Conservation (phyloP, 2,329 filamentous ascomycete species). For the Hawksworthiomyces lignivorus region DNA sequence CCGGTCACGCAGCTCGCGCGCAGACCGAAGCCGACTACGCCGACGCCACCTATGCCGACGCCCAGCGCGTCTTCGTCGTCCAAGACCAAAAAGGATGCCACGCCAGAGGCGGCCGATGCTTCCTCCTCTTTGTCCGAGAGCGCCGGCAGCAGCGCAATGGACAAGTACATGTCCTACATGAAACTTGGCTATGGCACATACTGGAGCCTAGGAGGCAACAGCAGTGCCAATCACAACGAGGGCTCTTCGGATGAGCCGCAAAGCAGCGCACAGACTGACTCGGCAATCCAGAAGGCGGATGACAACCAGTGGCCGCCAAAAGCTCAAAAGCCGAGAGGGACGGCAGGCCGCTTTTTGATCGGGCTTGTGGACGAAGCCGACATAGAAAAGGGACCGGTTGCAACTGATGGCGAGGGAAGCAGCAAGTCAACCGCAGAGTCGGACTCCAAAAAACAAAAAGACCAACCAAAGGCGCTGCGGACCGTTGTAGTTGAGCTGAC, state of each 20-base stretch:
- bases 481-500: no score
- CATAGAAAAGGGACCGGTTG: no score
- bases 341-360: conserved; percentile 51
- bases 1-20: conserved; percentile 17
- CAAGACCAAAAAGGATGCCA: conserved; percentile 6
- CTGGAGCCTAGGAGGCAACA: conserved; percentile 42
- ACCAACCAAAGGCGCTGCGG: no score
- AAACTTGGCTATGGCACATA: conserved; percentile 63
- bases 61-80: background rate
- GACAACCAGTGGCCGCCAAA: no score
- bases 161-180: conserved; percentile 55
- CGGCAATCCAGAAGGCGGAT: no score
- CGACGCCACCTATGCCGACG: background rate
- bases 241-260: no score
- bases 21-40: conserved; percentile 5
- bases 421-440: no score
- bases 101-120: background rate
- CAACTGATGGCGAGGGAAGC: no score
- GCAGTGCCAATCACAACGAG: conserved; percentile 7
- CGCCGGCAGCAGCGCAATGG: conserved; percentile 29
- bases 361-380: conserved; percentile 62
- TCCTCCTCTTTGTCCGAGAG: conserved; percentile 6
- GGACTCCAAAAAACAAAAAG: no score
- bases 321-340: conserved; percentile 1
- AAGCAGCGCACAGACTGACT: no score